Base-by-base conservation (phyloP, 305 asterid genomes). In the Plantago rigida region DNA sequence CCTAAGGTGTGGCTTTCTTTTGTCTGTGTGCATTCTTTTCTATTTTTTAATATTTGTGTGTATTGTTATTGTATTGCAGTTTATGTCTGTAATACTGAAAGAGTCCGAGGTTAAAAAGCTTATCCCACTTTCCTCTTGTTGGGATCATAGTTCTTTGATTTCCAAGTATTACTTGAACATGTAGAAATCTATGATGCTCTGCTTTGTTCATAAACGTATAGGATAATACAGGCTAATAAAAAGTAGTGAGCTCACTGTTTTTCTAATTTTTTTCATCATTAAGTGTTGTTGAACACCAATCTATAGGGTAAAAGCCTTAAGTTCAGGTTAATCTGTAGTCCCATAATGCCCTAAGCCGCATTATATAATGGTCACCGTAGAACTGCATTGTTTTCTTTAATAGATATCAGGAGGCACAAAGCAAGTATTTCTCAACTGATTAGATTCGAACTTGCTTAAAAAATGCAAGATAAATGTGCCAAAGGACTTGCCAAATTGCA, bases 1-100 rank as follows among this genome's bases (percentile, higher is more conserved):
- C 95, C 98, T 65, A 87, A 87, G 97, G 97, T 90, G 57, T 51
- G 69, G 34, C 67, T 67, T 60, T 69, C 51, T 64, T 51, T 54
- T 46, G 31, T 34, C 26, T 48, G 46, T 19, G 28, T 12, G 15
- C 29, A 34, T 51, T 12, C 5, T 13, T 28, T 26, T 39, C 3
- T 54, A 6, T 54, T 36, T 54, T 28, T 13, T 53, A 9, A 12
- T 12, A 26, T 54, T 12, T 54, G 59, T 17, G 7, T n/a, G 22
- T 22, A 22, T 26, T 17, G 19, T 17, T 17, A n/a, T n/a, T n/a
- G 11, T 8, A 41, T 41, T 41, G 9, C 45, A 6, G 45, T 41
- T 8, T 0, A 36, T 5, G 5, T 5, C 10, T 3, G 45, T 41
- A 41, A 41, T 41, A 9, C 45, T 41, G 8, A 34, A 34, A 34